These are phyloP conservation scores for Tuber magnatum DNA, from an alignment of 495 filamentous ascomycete species.

Conservation along the genomic window DNA sequence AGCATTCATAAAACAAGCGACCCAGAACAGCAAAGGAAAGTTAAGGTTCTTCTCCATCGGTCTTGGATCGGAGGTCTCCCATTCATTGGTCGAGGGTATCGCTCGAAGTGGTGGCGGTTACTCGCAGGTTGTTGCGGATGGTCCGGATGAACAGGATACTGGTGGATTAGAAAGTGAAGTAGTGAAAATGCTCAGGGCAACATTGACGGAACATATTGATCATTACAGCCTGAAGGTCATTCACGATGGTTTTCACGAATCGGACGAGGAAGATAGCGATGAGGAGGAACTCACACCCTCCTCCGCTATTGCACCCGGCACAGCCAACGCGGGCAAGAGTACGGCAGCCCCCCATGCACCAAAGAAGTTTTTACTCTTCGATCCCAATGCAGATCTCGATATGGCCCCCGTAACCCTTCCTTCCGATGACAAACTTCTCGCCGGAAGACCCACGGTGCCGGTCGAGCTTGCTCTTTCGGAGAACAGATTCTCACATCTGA, in stretches of 20 bases:
- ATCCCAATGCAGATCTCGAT: conserved; percentile 24
- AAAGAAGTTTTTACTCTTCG: conserved; percentile 14
- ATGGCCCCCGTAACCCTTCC: conserved; percentile 28
- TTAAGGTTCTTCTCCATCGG: conserved; percentile 57
- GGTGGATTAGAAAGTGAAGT: conserved; percentile 55
- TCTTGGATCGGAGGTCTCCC: conserved; percentile 55
- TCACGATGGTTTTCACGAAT: conserved; percentile 40
- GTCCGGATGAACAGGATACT: background rate
- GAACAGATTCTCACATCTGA: conserved; percentile 46
- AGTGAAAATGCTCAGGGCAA: conserved; percentile 61
- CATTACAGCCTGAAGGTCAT: conserved; percentile 54
- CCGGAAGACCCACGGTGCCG: conserved; percentile 43
- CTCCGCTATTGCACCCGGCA: background rate
- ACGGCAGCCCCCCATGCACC: conserved; percentile 14
- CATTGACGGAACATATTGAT: conserved; percentile 53
- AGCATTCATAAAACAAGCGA: conserved; percentile 43
- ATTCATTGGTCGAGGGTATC: conserved; percentile 58
- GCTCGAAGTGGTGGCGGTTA: conserved; percentile 61
- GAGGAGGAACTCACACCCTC: background rate
- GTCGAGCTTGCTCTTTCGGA: conserved; percentile 47
- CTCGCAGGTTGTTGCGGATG: conserved; percentile 50
- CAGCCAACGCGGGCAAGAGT: background rate
- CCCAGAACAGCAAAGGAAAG: background rate
- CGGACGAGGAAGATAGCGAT: conserved; percentile 42
- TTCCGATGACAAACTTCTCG: conserved; percentile 42